Evolutionary conservation across 352 stramenopile genomes (phyloP).

Genomic region (Peronospora destructor): DNA sequence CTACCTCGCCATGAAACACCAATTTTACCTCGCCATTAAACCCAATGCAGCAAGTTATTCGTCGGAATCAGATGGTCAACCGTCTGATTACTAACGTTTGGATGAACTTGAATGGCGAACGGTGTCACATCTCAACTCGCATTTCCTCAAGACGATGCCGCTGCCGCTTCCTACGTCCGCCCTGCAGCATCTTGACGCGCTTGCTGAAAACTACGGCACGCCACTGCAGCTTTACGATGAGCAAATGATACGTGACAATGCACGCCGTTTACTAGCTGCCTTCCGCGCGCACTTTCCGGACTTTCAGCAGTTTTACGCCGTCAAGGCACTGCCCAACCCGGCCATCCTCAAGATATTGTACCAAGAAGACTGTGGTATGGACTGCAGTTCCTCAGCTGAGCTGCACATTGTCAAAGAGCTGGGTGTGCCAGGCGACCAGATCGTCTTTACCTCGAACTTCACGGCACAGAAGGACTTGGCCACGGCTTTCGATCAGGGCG

Average conservation of each 20-base stretch:
- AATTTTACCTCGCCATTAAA: too few species aligned
- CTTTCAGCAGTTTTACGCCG: constrained; percentile 86
- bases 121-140: constrained; percentile 16
- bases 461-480: constrained; percentile 68
- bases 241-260: constrained; percentile 76
- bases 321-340: constrained; percentile 87
- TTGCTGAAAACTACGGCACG: constrained; percentile 72
- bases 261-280: constrained; percentile 49
- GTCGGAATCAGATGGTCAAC: background rate
- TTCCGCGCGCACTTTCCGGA: constrained; percentile 75
- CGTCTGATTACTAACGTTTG: constrained; percentile 5
- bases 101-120: constrained; percentile 19
- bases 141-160: constrained; percentile 33
- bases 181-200: constrained; percentile 49
- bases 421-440: constrained; percentile 60
- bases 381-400: constrained; percentile 84
- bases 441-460: constrained; percentile 90
- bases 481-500: constrained; percentile 65
- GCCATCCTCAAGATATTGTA: constrained; percentile 79
- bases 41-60: too few species aligned
- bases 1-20: too few species aligned
- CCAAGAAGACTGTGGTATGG: constrained; percentile 83
- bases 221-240: constrained; percentile 88
- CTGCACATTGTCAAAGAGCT: constrained; percentile 73
- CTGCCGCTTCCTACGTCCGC: constrained; percentile 40